These are phyloP conservation scores for Colletotrichum sp. DNA, from an alignment of 2,329 filamentous ascomycete species.

Conservation along the genomic window DNA sequence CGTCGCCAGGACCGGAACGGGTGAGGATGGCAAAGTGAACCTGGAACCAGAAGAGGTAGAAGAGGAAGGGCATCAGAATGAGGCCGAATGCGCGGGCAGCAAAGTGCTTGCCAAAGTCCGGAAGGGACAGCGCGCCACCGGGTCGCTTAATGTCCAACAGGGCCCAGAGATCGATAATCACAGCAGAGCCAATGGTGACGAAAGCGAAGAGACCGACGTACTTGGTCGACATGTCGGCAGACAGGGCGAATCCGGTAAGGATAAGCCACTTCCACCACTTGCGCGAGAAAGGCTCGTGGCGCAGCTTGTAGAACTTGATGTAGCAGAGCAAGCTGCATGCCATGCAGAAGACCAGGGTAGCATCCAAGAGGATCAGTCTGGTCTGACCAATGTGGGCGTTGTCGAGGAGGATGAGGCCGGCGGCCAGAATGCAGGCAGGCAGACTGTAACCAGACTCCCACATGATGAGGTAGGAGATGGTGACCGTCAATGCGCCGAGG, in stretches of 20 bases:
- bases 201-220: slow-evolving; percentile 98
- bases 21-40: slow-evolving; percentile 93
- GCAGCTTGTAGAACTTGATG: slow-evolving; percentile 96
- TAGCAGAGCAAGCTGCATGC: slow-evolving; percentile 92
- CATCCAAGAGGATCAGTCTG: slow-evolving; percentile 91
- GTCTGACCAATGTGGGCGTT: slow-evolving; percentile 98
- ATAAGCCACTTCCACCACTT: slow-evolving; percentile 99
- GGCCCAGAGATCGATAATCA: slow-evolving; percentile 94
- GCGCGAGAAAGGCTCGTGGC: slow-evolving; percentile 85
- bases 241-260: slow-evolving; percentile 90
- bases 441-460: slow-evolving; percentile 99
- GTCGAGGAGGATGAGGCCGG: slow-evolving; percentile 89
- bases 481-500: slow-evolving; percentile 89
- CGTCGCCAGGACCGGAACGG: slow-evolving; percentile 91
- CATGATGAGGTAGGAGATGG: slow-evolving; percentile 97
- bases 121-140: slow-evolving; percentile 79
- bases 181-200: slow-evolving; percentile 93
- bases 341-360: slow-evolving; percentile 94
- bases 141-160: slow-evolving; percentile 87
- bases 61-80: slow-evolving; percentile 90
- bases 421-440: slow-evolving; percentile 86
- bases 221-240: slow-evolving; percentile 98
- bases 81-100: slow-evolving; percentile 84
- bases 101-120: slow-evolving; percentile 89
- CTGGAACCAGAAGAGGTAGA: slow-evolving; percentile 99